A percentile compares a stretch with the other conserved stretches of the same genome.
Evolutionary conservation across 1,284 basidiomycete genomes (phyloP).

Genomic region (Ustilago nuda): DNA sequence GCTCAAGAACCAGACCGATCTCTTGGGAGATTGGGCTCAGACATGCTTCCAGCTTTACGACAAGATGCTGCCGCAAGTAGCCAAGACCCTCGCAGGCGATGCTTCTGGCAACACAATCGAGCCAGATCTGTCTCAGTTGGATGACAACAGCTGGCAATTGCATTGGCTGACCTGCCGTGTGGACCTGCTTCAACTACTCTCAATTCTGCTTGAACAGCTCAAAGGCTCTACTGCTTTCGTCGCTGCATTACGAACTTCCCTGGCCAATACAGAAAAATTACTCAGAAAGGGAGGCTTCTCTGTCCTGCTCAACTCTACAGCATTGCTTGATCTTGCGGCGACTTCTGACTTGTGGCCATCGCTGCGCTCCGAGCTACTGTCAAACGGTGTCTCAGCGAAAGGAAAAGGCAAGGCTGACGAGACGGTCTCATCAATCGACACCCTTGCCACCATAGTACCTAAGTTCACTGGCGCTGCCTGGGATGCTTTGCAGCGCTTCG

Average conservation of each 20-base stretch:
- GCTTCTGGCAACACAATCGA: neutral
- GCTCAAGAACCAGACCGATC: constrained; percentile 14
- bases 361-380: constrained; percentile 19
- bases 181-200: constrained; percentile 30
- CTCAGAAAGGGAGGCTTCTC: constrained; percentile 27
- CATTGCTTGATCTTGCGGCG: constrained; percentile 35
- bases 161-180: constrained; percentile 41
- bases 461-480: constrained; percentile 44
- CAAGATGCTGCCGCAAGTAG: constrained; percentile 16
- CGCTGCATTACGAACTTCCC: constrained; percentile 8
- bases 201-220: constrained; percentile 16
- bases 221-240: constrained; percentile 17
- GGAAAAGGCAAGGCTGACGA: constrained; percentile 10
- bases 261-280: constrained; percentile 16
- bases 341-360: constrained; percentile 34
- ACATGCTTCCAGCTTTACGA: constrained; percentile 31
- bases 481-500: constrained; percentile 30
- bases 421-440: constrained; percentile 31
- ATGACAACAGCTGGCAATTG: constrained; percentile 29
- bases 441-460: constrained; percentile 21
- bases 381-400: constrained; percentile 11
- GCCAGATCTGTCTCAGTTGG: constrained; percentile 9
- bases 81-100: neutral
- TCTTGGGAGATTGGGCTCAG: constrained; percentile 14
- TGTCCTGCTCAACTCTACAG: constrained; percentile 31